Evolutionary conservation across 352 stramenopile genomes (phyloP), one percentile per base, ranked within the genome.

Genomic region (Phytophthora chlamydospora): DNA sequence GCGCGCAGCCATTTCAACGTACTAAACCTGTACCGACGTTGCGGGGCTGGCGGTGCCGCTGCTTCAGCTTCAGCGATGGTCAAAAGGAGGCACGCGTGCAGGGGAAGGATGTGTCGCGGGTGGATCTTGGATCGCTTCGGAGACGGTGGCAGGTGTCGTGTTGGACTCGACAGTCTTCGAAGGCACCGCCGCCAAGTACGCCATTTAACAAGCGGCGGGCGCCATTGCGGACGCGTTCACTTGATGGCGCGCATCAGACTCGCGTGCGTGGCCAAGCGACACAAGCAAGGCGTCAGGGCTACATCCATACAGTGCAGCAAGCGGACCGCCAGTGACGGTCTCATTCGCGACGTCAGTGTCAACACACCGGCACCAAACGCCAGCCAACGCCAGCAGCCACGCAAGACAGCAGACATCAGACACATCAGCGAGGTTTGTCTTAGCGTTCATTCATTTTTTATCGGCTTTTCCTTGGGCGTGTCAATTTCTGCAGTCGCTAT

Each of bases 381-480:
- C 21, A 24, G 21, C 21, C 1, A 24, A 24, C 21, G 21, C 21
- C 21, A 24, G 21, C 21, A 24, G 21, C 21, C 21, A 24, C 21
- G 21, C 21, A 24, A 24, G 21, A 24, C 21, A 21, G 36, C 13
- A 19, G 14, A 29, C 17, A 6, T n/a, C 39, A 43, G 19, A 29
- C 27, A 34, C 11, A 41, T 27, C 39, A 36, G 12, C 33, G 16
- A 4, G 6, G 48, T 66, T 66, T 48, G 55, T 49, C 35, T 54
- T 59, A 58, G 1, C 29, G 17, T 60, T 60, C 10, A 66, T 66
- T 61, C 50, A 57, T 61, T 52, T 52, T n/a, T 59, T 62, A 62
- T 56, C 29, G 24, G 24, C 11, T 62, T 57, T 50, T 61, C 34
- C 43, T 13, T 34, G 29, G 12, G 48, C 16, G 34, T 49, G 34